Base-by-base conservation (phyloP, 768 basidiomycete genomes). In the Amanita rubescens region DNA sequence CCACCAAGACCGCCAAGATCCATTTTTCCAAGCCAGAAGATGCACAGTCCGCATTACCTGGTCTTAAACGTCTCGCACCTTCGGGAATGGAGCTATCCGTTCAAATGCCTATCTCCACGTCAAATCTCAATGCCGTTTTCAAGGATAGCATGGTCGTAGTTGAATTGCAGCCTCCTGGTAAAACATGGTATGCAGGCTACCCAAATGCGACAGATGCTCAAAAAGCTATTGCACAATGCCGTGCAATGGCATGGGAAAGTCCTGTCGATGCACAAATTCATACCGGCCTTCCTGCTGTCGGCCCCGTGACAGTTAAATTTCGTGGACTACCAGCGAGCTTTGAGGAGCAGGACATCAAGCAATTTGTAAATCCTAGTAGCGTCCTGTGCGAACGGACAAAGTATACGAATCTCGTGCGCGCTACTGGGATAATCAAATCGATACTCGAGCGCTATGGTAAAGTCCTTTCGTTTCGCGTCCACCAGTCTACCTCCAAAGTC, bases 171-270 rank as follows among this genome's bases (percentile, higher is more conserved):
- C 77, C 76, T 2, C 82, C 90, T 0, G 64, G 67, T 17, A 74
- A 73, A 38, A 69, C 70, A 1, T 85, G 77, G 0, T 91, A 79
- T 55, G 80, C 77, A 12, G 88, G 90, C 1, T 91, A 85, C 58
- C 62, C 68, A 0, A 75, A 71, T 0, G 58, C 69, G 49, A 67
- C 69, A 39, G 69, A 72, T 8, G 87, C 89, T 0, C 65, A 75
- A 20, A 60, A 65, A 19, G 86, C 78, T 1, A 74, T 88, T 5
- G 65, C 69, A 8, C 64, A 67, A 0, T 69, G 79, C 0, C 67
- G 71, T 14, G 67, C 58, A 1, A 67, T 69, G 0, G 63, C 77
- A 24, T 64, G 71, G 0, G 75, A 73, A 19, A 68, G 67, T 38
- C 64, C 69, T 50, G 60, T 87, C 2, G 66, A 68, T 6, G 86